These are phyloP conservation scores for Trypanosoma avium DNA, from an alignment of 208 protist species.

Conservation along the genomic window DNA sequence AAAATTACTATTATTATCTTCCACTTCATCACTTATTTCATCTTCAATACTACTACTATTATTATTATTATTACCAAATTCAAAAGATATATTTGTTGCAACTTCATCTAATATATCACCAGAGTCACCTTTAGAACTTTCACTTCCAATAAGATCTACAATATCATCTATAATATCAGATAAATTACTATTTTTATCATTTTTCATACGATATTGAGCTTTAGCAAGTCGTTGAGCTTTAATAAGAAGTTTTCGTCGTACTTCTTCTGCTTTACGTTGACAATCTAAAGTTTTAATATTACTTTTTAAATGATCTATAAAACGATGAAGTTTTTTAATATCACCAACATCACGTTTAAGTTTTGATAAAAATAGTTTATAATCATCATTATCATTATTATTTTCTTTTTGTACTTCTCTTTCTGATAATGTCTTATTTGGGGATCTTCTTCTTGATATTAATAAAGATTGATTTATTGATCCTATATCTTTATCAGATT, in stretches of 20 bases:
- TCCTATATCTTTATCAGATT: background rate
- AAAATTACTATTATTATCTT: slow-evolving; percentile 6
- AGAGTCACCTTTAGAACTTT: background rate
- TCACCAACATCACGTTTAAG: slow-evolving; percentile 47
- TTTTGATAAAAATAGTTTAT: slow-evolving; percentile 11
- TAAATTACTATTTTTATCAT: slow-evolving; percentile 10
- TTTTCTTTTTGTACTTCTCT: background rate
- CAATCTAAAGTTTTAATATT: slow-evolving; percentile 51
- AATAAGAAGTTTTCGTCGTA: slow-evolving; percentile 36
- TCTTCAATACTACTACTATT: background rate
- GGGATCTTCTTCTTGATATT: background rate
- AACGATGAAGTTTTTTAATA: slow-evolving; percentile 56
- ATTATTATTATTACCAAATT: too few species aligned
- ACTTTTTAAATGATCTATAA: slow-evolving; percentile 47
- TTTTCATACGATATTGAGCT: slow-evolving; percentile 29
- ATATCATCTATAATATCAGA: slow-evolving; percentile 56
- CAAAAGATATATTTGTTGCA: background rate
- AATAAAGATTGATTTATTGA: background rate
- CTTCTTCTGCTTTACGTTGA: slow-evolving; percentile 38
- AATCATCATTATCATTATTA: slow-evolving; percentile 4
- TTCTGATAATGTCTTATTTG: too few species aligned
- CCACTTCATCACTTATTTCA: slow-evolving; percentile 4
- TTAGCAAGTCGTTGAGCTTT: slow-evolving; percentile 53
- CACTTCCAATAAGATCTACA: slow-evolving; percentile 22
- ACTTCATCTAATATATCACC: slow-evolving; percentile 23